Evolutionary conservation across 129 eudicot genomes (phyloP).

Genomic region (Lactuca saligna): DNA sequence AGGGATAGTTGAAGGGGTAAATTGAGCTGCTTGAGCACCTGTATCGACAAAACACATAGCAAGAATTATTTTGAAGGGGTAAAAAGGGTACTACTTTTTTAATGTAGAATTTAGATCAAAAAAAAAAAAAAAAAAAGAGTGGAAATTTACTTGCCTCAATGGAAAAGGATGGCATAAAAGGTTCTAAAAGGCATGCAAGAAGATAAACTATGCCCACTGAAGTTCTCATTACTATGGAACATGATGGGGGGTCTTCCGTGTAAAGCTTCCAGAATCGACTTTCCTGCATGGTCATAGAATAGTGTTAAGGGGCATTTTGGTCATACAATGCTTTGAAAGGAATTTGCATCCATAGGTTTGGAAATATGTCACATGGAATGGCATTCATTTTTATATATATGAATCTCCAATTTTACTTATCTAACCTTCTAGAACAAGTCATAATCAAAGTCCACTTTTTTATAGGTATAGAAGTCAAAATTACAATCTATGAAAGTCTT

Average conservation of each 20-base stretch:
- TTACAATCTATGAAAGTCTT: no score
- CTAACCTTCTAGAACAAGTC: no score
- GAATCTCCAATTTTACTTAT: no score
- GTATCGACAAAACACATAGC: slow-evolving; percentile 17
- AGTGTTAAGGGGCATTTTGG: background rate
- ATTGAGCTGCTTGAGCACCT: slow-evolving; percentile 95
- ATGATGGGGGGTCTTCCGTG: slow-evolving; percentile 70
- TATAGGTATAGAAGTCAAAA: no score
- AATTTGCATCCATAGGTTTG: no score
- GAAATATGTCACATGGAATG: no score
- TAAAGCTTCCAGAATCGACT: slow-evolving; percentile 96
- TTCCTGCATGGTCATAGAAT: no score
- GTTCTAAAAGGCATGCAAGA: slow-evolving; percentile 86
- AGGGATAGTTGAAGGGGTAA: slow-evolving; percentile 64
- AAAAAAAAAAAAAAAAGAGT: no score
- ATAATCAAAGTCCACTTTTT: no score
- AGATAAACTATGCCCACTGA: slow-evolving; percentile 86
- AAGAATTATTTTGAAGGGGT: background rate
- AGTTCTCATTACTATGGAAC: slow-evolving; percentile 88
- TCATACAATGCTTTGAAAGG: no score
- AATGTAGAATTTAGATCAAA: no score
- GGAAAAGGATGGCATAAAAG: slow-evolving; percentile 91
- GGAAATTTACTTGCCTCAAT: slow-evolving; percentile 52
- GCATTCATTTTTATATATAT: no score
- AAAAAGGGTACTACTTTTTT: background rate